Evolutionary conservation across 257 asterid genomes (phyloP), one percentile per base, ranked within the genome.

Genomic region (Marsdenia floribunda): DNA sequence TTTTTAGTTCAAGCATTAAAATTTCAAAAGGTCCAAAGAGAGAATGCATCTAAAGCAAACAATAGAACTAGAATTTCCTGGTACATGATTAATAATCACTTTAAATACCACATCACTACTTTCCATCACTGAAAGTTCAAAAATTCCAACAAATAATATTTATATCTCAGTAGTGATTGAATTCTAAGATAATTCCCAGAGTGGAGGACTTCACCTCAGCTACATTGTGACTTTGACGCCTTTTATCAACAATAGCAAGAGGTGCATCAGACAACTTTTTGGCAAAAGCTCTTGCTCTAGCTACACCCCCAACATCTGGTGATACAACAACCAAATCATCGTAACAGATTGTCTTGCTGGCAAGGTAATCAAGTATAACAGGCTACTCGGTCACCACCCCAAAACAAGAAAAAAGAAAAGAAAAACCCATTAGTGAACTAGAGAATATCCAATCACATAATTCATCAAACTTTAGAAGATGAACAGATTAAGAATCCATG

Each of bases 251-350:
- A 80, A 90, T 90, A 72, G 96, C 96, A 75, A 90, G 78, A 68
- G 94, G 96, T 75, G 94, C 96, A 87, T 90, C 96, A 54, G 96
- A 90, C 74, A 90, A 78, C 81, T 90, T 90, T 76, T 90, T 90
- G 71, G 96, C 96, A 82, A 90, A 90, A 68, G 94, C 92, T 80
- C 96, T 85, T 75, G 96, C 96, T 78, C 96, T 85, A 76, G 96
- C 90, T 78, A 90, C 96, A 64, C 96, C 96, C 52, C 96, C 96
- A 78, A 90, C 96, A 82, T 90, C 96, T 10, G 96, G 96, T 65
- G 96, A 90, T 75, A 90, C 96, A 81, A 90, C 96, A 64, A 88
- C 90, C 84, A 88, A 81, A 80, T 88, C 94, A 80, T 88, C 91
- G 38, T 90, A 84, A 75, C 82, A 79, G 80, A 88, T 87, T 59